phyloP scores from a whole-genome alignment of 352 stramenopile genomes.

The Aphanomyces euteiches region DNA sequence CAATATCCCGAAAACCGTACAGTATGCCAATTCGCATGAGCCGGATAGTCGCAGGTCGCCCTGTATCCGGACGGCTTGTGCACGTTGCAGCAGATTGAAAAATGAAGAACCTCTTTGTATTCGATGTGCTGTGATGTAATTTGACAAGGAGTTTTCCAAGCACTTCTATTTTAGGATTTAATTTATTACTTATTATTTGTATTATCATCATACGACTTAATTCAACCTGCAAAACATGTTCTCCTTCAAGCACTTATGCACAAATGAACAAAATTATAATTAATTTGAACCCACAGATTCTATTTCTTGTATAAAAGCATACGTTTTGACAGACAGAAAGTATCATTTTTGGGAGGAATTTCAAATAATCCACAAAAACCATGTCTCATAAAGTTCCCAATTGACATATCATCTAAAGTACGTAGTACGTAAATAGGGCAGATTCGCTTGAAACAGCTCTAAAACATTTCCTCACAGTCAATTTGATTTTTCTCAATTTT shows the following conservation, averaged over 20 bases:
- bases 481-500: no score
- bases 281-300: neutral
- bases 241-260: no score
- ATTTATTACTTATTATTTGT: no score
- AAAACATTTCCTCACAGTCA: no score
- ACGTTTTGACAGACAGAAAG: neutral
- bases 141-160: neutral
- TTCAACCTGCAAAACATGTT: no score
- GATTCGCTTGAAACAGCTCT: no score
- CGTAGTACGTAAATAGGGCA: no score
- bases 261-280: no score
- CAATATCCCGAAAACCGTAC: neutral
- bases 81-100: neutral
- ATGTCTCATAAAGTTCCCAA: conserved; percentile 6
- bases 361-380: neutral
- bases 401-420: conserved; percentile 14
- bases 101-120: neutral
- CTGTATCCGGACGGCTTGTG: neutral
- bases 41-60: neutral
- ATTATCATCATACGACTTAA: neutral
- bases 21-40: neutral
- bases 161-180: no score
- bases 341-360: neutral
- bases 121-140: neutral
- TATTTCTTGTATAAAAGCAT: neutral